Percentiles rank a stretch among this genome's conserved stretches.
These are phyloP conservation scores for Phytophthora meadii DNA, from an alignment of 352 stramenopile species.

Conservation along the genomic window DNA sequence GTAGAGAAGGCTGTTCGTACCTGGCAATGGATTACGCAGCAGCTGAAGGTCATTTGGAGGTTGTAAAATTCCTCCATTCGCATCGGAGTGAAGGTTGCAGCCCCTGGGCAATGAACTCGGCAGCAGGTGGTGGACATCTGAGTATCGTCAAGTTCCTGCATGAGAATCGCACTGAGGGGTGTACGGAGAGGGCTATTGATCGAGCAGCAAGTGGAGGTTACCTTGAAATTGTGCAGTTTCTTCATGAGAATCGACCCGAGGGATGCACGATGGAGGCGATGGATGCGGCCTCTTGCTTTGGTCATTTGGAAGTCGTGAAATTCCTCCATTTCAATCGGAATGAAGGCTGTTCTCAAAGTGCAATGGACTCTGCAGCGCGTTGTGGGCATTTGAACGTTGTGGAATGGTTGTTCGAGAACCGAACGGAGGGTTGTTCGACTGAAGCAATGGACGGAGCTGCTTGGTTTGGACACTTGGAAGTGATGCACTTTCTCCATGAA, in stretches of 20 bases:
- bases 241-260: constrained; percentile 23
- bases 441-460: constrained; percentile 46
- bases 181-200: constrained; percentile 38
- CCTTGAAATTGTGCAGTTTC: constrained; percentile 26
- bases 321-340: constrained; percentile 41
- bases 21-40: constrained; percentile 39
- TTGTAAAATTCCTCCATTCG: constrained; percentile 35
- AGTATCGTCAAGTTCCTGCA: constrained; percentile 44
- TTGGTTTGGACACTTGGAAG: constrained; percentile 39
- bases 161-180: constrained; percentile 33
- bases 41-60: constrained; percentile 30
- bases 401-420: constrained; percentile 26
- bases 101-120: constrained; percentile 36
- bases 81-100: constrained; percentile 35
- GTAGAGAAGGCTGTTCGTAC: constrained; percentile 34
- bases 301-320: constrained; percentile 36
- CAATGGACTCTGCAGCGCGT: constrained; percentile 41
- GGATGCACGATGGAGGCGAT: constrained; percentile 37
- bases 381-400: constrained; percentile 41
- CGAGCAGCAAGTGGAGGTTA: constrained; percentile 25
- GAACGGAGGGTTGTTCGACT: constrained; percentile 38
- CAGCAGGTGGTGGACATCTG: constrained; percentile 39
- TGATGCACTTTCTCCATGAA: constrained; percentile 44
- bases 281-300: constrained; percentile 35
- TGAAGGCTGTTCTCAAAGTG: constrained; percentile 30